Evolutionary conservation across 2,329 filamentous ascomycete species (phyloP).

Genomic region (Fusarium sp.): DNA sequence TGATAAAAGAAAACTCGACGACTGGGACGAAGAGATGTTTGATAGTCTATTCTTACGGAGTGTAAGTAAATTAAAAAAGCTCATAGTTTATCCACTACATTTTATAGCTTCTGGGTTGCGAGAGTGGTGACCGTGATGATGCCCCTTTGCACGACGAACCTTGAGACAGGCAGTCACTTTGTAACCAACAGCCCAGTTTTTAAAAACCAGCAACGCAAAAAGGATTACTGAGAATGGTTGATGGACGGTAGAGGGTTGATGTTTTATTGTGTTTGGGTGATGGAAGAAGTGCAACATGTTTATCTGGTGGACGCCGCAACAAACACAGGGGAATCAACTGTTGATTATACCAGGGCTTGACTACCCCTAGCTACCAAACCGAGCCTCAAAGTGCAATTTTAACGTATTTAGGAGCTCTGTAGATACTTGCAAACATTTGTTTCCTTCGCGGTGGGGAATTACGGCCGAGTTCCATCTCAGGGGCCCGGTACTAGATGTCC

Average conservation of each 20-base stretch:
- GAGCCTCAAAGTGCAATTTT: too few relatives aligned
- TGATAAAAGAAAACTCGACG: not conserved
- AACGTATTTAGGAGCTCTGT: not conserved
- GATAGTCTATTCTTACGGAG: not conserved
- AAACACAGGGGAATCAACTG: not conserved
- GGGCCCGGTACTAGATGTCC: not conserved
- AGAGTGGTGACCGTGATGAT: not conserved
- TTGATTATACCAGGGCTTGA: not conserved
- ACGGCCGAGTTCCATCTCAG: not conserved
- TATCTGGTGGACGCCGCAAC: not conserved
- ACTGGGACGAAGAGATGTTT: constrained; percentile 19
- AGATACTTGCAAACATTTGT: not conserved
- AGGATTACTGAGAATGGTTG: not conserved
- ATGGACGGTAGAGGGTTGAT: not conserved
- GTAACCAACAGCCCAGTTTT: not conserved
- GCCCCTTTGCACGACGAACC: not conserved
- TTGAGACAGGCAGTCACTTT: not conserved
- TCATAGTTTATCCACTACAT: not conserved
- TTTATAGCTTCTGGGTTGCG: not conserved
- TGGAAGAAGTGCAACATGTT: not conserved
- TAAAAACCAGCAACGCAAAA: not conserved
- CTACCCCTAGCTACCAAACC: not conserved
- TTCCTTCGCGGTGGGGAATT: not conserved
- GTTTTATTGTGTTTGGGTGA: not conserved
- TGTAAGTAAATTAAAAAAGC: not conserved